Evolutionary conservation across 2,329 filamentous ascomycete species (phyloP).

Genomic region (Aspergillus novofumigatus): DNA sequence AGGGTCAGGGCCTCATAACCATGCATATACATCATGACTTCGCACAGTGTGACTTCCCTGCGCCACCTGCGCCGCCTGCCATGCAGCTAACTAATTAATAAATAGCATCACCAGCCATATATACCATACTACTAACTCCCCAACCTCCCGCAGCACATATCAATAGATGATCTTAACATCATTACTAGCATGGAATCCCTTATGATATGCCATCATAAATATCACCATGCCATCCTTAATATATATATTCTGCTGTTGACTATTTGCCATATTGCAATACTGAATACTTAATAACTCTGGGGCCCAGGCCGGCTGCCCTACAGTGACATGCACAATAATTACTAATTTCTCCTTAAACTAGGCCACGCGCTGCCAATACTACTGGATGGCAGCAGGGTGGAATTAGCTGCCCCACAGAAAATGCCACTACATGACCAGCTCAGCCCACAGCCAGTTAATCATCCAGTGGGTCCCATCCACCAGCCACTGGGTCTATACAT

Average conservation of each 20-base stretch:
- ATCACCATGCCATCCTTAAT: not conserved
- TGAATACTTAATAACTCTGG: not conserved
- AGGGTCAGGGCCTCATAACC: no score
- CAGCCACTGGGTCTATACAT: not conserved
- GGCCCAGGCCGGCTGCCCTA: not conserved
- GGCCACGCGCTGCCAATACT: not conserved
- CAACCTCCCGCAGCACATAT: no score
- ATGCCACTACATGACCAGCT: no score
- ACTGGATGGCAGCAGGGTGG: not conserved
- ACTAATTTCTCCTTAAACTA: conserved; percentile 2
- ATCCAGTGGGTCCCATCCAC: not conserved
- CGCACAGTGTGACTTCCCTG: no score
- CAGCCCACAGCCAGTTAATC: not conserved
- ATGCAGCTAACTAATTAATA: no score
- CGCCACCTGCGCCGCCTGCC: no score
- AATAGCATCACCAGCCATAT: no score
- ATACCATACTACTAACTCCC: no score
- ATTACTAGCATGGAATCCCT: no score
- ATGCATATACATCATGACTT: no score
- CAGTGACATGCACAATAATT: not conserved
- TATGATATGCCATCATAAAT: not conserved
- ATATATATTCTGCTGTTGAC: conserved; percentile 2
- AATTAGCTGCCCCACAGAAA: no score
- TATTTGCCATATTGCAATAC: conserved; percentile 1
- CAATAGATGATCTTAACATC: no score